Evolutionary conservation across 768 basidiomycete genomes (phyloP), one percentile per base, ranked within the genome.

Genomic region (Psilocybe subaeruginosa): DNA sequence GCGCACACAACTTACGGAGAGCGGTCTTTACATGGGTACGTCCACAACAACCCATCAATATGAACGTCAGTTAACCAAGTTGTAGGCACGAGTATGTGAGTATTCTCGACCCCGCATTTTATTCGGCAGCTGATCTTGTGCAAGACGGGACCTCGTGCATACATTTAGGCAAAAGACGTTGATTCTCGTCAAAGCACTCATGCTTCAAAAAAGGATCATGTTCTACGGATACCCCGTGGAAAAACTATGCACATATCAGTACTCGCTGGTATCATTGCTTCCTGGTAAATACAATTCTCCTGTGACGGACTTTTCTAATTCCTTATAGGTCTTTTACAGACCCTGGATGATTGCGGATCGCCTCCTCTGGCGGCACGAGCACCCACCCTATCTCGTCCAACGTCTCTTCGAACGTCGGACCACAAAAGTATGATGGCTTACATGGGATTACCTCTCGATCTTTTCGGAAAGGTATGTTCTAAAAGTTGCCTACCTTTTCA

Each of bases 221-320:
- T 96, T 99, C 74, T 97, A 85, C 69, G 96, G 96, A 5, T 93
- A 97, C 70, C 97, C 97, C 0, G 97, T 99, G 2, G 97, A 99
- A 74, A 88, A 89, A 49, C 77, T 99, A 17, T 98, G 97, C 77
- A 98, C 95, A 27, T 98, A 94, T 70, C 97, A 99, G 73, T 99
- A 99, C 73, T 97, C 95, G 0, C 81, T 99, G n/a, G 85, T 97
- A 50, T 95, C 97, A 0, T 81, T 99, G 7, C 83, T 99, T 62
- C 97, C 97, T 8, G 92, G 93, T 93, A 54, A 50, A 83, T 69
- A 8, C 49, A 19, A 29, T 39, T 48, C 66, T 55, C 56, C 35
- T 46, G 17, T 27, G 8, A 27, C 48, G 4, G 7, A 30, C 27
- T 45, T 8, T 14, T 58, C 47, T 11, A 56, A 50, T n/a, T 58